These are phyloP conservation scores for Nitzschia sp. DNA, from an alignment of 108 stramenopile species.

Conservation along the genomic window DNA sequence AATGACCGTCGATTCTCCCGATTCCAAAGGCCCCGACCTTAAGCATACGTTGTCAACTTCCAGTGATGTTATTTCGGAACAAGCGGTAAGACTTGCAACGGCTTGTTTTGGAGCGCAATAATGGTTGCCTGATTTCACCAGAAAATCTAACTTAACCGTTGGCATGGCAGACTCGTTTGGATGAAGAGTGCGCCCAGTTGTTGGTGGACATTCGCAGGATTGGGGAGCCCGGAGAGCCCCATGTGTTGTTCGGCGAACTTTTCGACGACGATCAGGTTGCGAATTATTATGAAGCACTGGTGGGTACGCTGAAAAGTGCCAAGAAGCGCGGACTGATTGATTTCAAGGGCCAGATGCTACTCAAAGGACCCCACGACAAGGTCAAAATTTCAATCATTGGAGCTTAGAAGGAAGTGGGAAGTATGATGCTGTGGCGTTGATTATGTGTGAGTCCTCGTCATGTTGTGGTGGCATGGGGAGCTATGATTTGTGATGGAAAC, in stretches of 20 bases:
- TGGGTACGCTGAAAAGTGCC: constrained; percentile 86
- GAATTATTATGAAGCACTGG: constrained; percentile 84
- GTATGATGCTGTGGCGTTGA: too few relatives aligned
- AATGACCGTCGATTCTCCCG: too few relatives aligned
- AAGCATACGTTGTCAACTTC: constrained; percentile 19
- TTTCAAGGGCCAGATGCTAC: constrained; percentile 83
- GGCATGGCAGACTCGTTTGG: constrained; percentile 43
- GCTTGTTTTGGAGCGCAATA: too few relatives aligned
- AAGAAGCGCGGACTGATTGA: constrained; percentile 79
- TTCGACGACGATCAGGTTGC: constrained; percentile 84
- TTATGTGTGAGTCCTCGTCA: too few relatives aligned
- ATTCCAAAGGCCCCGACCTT: constrained; percentile 14
- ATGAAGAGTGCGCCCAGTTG: constrained; percentile 60
- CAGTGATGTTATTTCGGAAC: constrained; percentile 30
- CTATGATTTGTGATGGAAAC: too few relatives aligned
- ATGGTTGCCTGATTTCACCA: too few relatives aligned
- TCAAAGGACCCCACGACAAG: constrained; percentile 84
- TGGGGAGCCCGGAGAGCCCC: constrained; percentile 47
- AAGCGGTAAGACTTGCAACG: constrained; percentile 28
- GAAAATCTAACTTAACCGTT: too few relatives aligned
- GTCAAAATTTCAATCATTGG: constrained; percentile 68
- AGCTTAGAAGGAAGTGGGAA: too few relatives aligned
- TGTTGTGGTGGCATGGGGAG: too few relatives aligned
- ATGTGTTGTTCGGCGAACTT: constrained; percentile 71
- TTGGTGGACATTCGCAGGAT: constrained; percentile 62